phyloP scores from a whole-genome alignment of 305 asterid species.

The Fraxinus baroniana region DNA sequence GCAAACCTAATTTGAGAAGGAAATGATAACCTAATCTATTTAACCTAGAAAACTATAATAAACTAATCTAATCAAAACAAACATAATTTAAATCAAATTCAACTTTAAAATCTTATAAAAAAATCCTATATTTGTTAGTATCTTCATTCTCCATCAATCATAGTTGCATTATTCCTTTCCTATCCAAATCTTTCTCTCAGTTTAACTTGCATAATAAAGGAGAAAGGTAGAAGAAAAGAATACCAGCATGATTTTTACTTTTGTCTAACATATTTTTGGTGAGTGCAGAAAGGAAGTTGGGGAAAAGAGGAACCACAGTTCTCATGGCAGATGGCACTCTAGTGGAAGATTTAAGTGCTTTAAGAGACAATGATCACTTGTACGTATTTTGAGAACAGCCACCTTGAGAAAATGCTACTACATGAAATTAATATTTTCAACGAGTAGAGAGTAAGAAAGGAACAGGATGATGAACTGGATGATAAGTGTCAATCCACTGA shows the following conservation, averaged over 20 bases:
- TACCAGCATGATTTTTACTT: background rate
- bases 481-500: background rate
- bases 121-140: background rate
- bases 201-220: conserved; percentile 10
- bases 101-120: background rate
- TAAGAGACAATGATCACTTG: conserved; percentile 82
- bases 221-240: background rate
- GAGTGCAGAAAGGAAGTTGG: conserved; percentile 65
- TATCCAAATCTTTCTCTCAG: background rate
- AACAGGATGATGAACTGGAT: conserved; percentile 7
- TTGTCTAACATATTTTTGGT: conserved; percentile 21
- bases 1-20: background rate
- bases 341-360: conserved; percentile 63
- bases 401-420: background rate
- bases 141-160: background rate
- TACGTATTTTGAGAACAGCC: conserved; percentile 51
- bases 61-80: background rate
- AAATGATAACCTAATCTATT: background rate
- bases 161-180: conserved; percentile 8
- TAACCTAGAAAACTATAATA: background rate
- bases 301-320: conserved; percentile 61
- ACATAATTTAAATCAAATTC: background rate
- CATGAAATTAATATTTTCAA: background rate
- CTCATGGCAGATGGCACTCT: conserved; percentile 71
- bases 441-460: background rate